Conservation (phyloP, 805 yeast genomes). For the Teunomyces stri region DNA sequence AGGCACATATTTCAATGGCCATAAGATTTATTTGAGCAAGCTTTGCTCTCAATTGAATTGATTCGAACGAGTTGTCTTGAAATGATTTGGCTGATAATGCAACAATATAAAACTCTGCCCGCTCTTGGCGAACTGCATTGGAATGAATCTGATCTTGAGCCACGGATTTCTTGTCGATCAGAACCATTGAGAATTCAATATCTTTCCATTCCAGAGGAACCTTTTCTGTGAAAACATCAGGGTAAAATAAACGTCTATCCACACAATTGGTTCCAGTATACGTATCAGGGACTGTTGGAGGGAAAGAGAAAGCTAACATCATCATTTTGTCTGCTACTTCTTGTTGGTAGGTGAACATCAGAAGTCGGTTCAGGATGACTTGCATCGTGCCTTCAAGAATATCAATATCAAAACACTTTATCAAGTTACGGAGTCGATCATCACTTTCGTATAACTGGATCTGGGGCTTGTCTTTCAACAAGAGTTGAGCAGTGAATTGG, state of each 20-base stretch:
- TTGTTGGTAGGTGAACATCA: no score
- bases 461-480: not conserved
- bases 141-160: not conserved
- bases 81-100: not conserved
- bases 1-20: not conserved
- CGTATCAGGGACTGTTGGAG: not conserved
- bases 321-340: not conserved
- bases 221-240: not conserved
- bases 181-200: no score
- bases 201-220: not conserved
- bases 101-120: not conserved
- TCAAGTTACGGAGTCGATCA: not conserved
- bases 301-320: not conserved
- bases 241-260: not conserved
- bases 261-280: not conserved
- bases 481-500: not conserved
- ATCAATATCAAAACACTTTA: not conserved
- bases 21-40: not conserved
- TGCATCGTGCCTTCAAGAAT: not conserved
- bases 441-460: no score
- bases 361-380: no score
- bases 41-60: not conserved
- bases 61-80: not conserved
- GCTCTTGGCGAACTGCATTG: not conserved
- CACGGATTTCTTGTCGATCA: not conserved